A percentile compares a stretch with the other conserved stretches of the same genome.
Evolutionary conservation across 2,329 filamentous ascomycete genomes (phyloP).

Genomic region (Fusarium liriodendri): DNA sequence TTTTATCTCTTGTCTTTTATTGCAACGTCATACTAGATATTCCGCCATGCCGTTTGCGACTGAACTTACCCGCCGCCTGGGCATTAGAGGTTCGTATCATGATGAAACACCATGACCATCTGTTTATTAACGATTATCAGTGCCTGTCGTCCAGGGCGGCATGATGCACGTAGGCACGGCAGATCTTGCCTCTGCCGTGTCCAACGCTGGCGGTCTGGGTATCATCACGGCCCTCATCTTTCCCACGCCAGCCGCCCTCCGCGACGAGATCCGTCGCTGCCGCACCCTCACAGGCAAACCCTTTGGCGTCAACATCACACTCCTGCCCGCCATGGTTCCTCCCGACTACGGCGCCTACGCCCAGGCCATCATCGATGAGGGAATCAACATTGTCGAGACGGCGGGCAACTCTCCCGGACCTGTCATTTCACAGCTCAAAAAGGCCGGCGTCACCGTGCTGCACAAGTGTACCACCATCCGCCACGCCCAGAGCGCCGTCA

Average conservation of each 20-base stretch:
- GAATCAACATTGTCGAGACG: slow-evolving; percentile 90
- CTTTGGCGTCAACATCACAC: slow-evolving; percentile 95
- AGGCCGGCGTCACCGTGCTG: slow-evolving; percentile 79
- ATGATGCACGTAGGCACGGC: slow-evolving; percentile 91
- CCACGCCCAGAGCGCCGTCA: slow-evolving; percentile 90
- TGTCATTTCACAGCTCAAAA: slow-evolving; percentile 89
- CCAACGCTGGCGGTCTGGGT: slow-evolving; percentile 84
- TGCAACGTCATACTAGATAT: not conserved
- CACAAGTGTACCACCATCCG: slow-evolving; percentile 99
- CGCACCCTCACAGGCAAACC: slow-evolving; percentile 80
- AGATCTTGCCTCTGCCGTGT: slow-evolving; percentile 80
- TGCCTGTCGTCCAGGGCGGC: slow-evolving; percentile 86
- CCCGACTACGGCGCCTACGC: slow-evolving; percentile 95
- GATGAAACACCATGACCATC: not conserved
- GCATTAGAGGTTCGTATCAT: slow-evolving; percentile 59
- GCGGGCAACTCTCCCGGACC: slow-evolving; percentile 90
- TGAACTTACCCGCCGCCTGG: slow-evolving; percentile 67
- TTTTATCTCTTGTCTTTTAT: not conserved
- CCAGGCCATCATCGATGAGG: slow-evolving; percentile 92
- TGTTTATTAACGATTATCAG: slow-evolving; percentile 52
- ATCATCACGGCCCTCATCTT: slow-evolving; percentile 92
- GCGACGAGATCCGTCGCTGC: slow-evolving; percentile 91
- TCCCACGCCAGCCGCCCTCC: slow-evolving; percentile 89
- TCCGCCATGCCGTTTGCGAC: slow-evolving; percentile 66
- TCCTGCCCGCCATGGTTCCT: slow-evolving; percentile 88